Evolutionary conservation across 1,284 basidiomycete species (phyloP).

Genomic region (Cutaneotrichosporon daszewskae): DNA sequence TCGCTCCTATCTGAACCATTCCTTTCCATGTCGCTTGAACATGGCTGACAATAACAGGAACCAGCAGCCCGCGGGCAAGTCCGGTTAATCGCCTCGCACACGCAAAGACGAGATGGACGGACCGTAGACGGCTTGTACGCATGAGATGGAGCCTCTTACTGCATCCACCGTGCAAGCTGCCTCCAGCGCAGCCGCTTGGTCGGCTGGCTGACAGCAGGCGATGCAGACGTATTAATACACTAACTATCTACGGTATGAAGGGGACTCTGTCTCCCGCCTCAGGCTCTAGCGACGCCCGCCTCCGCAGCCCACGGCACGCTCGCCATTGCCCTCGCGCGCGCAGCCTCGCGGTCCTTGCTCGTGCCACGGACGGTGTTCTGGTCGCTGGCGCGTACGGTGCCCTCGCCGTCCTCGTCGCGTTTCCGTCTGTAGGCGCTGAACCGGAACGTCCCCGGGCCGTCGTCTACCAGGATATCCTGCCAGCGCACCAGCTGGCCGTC

Average conservation of each 20-base stretch:
- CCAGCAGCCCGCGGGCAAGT: constrained; percentile 47
- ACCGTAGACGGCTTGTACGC: constrained; percentile 23
- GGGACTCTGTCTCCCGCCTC: no score
- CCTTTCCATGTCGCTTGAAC: constrained; percentile 4
- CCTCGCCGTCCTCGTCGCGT: background rate
- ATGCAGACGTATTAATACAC: no score
- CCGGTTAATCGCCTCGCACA: constrained; percentile 33
- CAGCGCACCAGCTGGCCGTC: background rate
- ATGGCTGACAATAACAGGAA: constrained; percentile 32
- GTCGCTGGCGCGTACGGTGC: background rate
- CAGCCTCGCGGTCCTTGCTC: background rate
- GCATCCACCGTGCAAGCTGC: no score
- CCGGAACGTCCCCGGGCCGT: background rate
- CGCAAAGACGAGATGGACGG: constrained; percentile 10
- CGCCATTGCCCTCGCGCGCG: no score
- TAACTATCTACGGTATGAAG: no score
- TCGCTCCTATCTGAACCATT: constrained; percentile 80
- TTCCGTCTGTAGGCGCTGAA: background rate
- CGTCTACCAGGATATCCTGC: constrained; percentile 3
- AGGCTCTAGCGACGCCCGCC: no score
- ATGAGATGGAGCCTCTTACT: constrained; percentile 18
- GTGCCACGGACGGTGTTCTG: no score
- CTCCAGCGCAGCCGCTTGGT: no score
- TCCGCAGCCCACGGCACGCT: no score
- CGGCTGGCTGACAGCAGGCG: no score